Evolutionary conservation across 192 early-diverging fungal genomes (phyloP).

Genomic region (Obelidium mucronatum): DNA sequence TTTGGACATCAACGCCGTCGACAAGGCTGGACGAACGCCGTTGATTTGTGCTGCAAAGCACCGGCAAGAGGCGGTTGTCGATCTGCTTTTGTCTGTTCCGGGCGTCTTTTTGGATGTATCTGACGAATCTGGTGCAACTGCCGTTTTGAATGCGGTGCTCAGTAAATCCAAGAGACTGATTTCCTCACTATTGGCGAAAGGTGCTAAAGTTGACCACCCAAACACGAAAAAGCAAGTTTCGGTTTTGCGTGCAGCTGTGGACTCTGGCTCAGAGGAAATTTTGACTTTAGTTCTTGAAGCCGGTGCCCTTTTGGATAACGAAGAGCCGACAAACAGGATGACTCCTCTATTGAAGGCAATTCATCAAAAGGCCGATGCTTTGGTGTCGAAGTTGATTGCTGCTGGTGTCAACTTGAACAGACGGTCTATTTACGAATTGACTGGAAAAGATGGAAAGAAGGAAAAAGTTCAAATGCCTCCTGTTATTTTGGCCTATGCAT

Average conservation of each 20-base stretch:
- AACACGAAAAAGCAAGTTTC: constrained; percentile 33
- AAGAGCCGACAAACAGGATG: constrained; percentile 23
- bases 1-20: constrained; percentile 29
- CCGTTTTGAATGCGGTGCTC: constrained; percentile 52
- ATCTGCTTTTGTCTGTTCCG: constrained; percentile 31
- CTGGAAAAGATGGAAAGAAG: constrained; percentile 5
- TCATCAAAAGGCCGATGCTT: neutral
- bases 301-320: constrained; percentile 39
- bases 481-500: neutral
- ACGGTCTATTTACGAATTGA: constrained; percentile 12
- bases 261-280: constrained; percentile 17
- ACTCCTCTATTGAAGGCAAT: constrained; percentile 52
- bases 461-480: neutral
- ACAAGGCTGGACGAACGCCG: constrained; percentile 43
- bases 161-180: constrained; percentile 25
- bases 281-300: constrained; percentile 36
- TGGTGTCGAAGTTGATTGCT: constrained; percentile 27
- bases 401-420: neutral
- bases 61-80: constrained; percentile 38
- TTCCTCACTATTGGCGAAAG: constrained; percentile 39
- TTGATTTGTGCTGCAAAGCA: constrained; percentile 60
- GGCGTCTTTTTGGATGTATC: constrained; percentile 9
- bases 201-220: constrained; percentile 18
- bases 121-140: constrained; percentile 46
- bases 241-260: constrained; percentile 35